Conservation (phyloP, 2,329 filamentous ascomycete genomes). For the Sclerotinia trifoliorum region DNA sequence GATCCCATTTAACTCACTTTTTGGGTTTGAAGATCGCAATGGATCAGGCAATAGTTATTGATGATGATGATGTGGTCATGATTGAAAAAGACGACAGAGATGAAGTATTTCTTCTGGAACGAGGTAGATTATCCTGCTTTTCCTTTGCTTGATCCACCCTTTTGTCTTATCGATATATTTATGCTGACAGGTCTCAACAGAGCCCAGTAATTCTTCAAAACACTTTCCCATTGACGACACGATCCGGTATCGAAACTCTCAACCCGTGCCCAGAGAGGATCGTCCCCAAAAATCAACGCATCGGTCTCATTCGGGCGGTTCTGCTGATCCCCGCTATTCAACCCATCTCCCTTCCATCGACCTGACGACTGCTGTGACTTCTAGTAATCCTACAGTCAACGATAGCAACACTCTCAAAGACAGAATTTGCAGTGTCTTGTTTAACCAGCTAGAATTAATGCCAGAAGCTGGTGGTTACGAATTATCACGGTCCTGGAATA, state of each 20-base stretch:
- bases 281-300: background rate
- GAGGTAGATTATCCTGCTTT: background rate
- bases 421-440: background rate
- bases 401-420: background rate
- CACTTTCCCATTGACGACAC: background rate
- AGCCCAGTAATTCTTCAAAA: background rate
- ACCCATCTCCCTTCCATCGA: background rate
- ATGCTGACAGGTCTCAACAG: slow-evolving; percentile 5
- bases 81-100: slow-evolving; percentile 5
- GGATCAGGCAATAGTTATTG: slow-evolving; percentile 7
- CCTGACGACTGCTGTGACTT: background rate
- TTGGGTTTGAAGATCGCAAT: background rate
- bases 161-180: background rate
- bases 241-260: background rate
- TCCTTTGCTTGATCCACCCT: background rate
- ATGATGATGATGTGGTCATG: background rate
- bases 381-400: no score
- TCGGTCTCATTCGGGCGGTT: background rate
- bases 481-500: background rate
- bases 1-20: background rate
- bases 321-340: background rate
- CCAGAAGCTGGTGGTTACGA: background rate
- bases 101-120: slow-evolving; percentile 13
- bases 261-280: background rate
- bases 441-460: background rate